A percentile compares a stretch with the other conserved stretches of the same genome.
Evolutionary conservation across 2,329 filamentous ascomycete genomes (phyloP).

Genomic region (Colletotrichum plurivorum): DNA sequence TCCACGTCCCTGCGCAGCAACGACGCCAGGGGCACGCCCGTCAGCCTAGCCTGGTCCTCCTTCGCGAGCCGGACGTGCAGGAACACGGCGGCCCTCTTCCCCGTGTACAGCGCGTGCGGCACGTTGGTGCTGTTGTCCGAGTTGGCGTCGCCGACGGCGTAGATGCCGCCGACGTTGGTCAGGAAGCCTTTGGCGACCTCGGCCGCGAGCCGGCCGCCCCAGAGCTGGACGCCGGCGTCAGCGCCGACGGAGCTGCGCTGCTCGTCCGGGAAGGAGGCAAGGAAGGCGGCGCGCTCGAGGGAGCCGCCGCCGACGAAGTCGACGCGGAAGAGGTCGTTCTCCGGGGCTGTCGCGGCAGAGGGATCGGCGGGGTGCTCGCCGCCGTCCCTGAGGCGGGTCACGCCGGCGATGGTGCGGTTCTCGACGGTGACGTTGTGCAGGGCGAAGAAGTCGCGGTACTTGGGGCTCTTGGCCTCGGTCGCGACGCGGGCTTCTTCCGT

Average conservation of each 20-base stretch:
- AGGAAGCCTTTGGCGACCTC: conserved; percentile 57
- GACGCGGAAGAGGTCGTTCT: conserved; percentile 70
- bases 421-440: conserved; percentile 67
- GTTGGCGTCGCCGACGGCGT: conserved; percentile 72
- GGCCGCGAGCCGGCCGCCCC: conserved; percentile 59
- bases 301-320: conserved; percentile 61
- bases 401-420: conserved; percentile 65
- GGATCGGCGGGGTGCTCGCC: conserved; percentile 57
- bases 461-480: conserved; percentile 56
- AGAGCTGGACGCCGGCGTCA: conserved; percentile 62
- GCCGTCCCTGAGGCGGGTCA: conserved; percentile 62
- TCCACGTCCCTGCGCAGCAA: conserved; percentile 43
- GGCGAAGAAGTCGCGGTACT: conserved; percentile 64
- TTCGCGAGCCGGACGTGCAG: conserved; percentile 64
- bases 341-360: conserved; percentile 57
- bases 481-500: conserved; percentile 57
- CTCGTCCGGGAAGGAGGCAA: conserved; percentile 62
- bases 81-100: conserved; percentile 70
- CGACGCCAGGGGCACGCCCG: conserved; percentile 44
- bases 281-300: conserved; percentile 65
- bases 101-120: conserved; percentile 71
- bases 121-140: conserved; percentile 72
- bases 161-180: conserved; percentile 69
- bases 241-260: conserved; percentile 64
- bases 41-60: conserved; percentile 53